Evolutionary conservation across 2,329 filamentous ascomycete species (phyloP).

Genomic region (Esteya vermicola): DNA sequence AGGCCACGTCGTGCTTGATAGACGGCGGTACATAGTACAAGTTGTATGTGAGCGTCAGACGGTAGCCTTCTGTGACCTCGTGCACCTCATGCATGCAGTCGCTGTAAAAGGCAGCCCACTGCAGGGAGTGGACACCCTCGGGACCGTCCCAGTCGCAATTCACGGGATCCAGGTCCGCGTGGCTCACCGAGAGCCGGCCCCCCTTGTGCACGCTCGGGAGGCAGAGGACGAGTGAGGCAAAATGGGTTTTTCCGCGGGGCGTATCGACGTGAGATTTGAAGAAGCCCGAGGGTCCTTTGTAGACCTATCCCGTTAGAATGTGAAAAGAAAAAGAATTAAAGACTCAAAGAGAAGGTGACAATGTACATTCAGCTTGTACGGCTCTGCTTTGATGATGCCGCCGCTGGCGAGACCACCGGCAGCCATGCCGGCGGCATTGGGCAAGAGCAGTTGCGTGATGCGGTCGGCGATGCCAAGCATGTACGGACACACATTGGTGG

Average conservation of each 20-base stretch:
- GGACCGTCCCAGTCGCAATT: background rate
- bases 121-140: slow-evolving; percentile 8
- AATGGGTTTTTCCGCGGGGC: slow-evolving; percentile 29
- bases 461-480: slow-evolving; percentile 35
- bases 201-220: slow-evolving; percentile 24
- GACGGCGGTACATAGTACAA: slow-evolving; percentile 20
- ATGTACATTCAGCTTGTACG: slow-evolving; percentile 42
- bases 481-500: slow-evolving; percentile 34
- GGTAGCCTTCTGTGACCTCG: slow-evolving; percentile 33
- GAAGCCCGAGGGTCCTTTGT: slow-evolving; percentile 32
- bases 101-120: slow-evolving; percentile 32
- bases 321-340: background rate
- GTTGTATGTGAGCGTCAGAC: slow-evolving; percentile 46
- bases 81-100: slow-evolving; percentile 39
- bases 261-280: slow-evolving; percentile 41
- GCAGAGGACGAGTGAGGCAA: slow-evolving; percentile 40
- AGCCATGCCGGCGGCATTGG: slow-evolving; percentile 6
- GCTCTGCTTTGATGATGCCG: slow-evolving; percentile 31
- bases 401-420: slow-evolving; percentile 2
- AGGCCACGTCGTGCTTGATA: background rate
- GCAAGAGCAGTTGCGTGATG: slow-evolving; percentile 30
- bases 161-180: slow-evolving; percentile 25
- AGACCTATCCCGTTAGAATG: too few species aligned
- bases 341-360: background rate
- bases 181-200: slow-evolving; percentile 27